Evolutionary conservation across 768 basidiomycete species (phyloP), one percentile per base, ranked within the genome.

Genomic region (Termitomyces sp.): DNA sequence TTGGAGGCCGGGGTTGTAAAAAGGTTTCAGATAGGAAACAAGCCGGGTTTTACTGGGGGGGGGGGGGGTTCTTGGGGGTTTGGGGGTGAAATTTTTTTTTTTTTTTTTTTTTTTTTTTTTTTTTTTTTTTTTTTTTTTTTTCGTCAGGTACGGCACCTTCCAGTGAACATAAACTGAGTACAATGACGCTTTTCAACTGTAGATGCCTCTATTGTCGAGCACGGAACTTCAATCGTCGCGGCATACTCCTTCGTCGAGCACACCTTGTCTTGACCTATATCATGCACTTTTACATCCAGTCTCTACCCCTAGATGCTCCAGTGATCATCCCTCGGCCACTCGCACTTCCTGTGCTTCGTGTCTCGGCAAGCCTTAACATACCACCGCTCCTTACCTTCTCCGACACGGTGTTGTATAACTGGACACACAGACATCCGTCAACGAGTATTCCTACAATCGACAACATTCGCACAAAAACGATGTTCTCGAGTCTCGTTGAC

Each of bases 301-400:
- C 84, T 5, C 72, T 82, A 4, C 79, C 82, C 0, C 70, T 76
- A 0, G 62, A 71, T n/a, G 68, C 70, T 3, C 75, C 80, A 3
- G 76, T 89, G 32, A 67, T 74, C 37, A 86, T 98, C 42, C 94
- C 94, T 5, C 70, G 77, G 0, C 72, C 85, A 0, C 71, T 98
- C 52, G 78, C 89, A 9, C 68, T 92, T 5, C 94, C 95, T 1
- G 80, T 93, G 34, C 76, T 94, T 19, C 78, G 83, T 55, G 79
- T 93, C 16, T 89, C 83, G 23, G 68, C 75, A 0, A 73, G 86
- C 44, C 82, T 97, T 10, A 84, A 89, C 54, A 73, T 97, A 1
- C 94, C 95, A 0, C 93, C 95, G 0, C 76, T 96, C 40, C 77
- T 94, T 56, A 97, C 94, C 3, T 97, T 94, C 67, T 87, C 94